phyloP scores from a whole-genome alignment of 352 stramenopile genomes.

The Phytophthora aleatoria region DNA sequence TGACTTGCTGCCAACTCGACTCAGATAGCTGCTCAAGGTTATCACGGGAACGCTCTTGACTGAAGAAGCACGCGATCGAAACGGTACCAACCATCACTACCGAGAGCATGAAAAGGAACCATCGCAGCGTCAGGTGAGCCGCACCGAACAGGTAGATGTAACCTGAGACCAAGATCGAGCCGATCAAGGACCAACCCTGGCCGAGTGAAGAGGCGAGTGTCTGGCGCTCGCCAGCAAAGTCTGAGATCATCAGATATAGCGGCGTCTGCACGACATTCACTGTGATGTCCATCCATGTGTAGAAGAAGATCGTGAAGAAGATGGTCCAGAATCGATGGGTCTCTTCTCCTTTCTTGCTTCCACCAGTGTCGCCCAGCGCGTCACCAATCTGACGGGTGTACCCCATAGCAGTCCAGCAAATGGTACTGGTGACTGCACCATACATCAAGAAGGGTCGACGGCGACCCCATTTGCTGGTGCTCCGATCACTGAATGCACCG shows the following conservation, averaged over 20 bases:
- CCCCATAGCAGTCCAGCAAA: conserved; percentile 61
- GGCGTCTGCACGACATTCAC: conserved; percentile 34
- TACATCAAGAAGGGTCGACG: conserved; percentile 34
- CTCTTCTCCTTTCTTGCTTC: conserved; percentile 28
- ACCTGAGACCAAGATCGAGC: conserved; percentile 23
- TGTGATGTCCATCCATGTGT: conserved; percentile 36
- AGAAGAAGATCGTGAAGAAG: conserved; percentile 35
- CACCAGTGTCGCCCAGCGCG: conserved; percentile 24
- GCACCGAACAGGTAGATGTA: conserved; percentile 35
- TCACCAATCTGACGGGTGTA: conserved; percentile 56
- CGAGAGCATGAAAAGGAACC: conserved; percentile 35
- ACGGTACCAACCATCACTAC: conserved; percentile 24
- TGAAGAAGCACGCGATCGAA: conserved; percentile 20
- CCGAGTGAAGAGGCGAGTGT: conserved; percentile 26
- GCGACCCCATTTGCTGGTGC: conserved; percentile 29
- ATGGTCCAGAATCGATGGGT: conserved; percentile 30
- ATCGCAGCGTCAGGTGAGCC: conserved; percentile 27
- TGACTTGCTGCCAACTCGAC: conserved; percentile 14
- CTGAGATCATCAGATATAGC: conserved; percentile 25
- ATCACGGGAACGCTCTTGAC: conserved; percentile 14
- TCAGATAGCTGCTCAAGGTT: conserved; percentile 19
- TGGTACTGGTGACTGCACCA: conserved; percentile 24
- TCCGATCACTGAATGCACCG: conserved; percentile 32
- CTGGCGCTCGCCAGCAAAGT: conserved; percentile 31
- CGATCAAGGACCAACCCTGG: conserved; percentile 25